These are phyloP conservation scores for Lachancea sp. DNA, from an alignment of 805 yeast genomes.

Conservation along the genomic window DNA sequence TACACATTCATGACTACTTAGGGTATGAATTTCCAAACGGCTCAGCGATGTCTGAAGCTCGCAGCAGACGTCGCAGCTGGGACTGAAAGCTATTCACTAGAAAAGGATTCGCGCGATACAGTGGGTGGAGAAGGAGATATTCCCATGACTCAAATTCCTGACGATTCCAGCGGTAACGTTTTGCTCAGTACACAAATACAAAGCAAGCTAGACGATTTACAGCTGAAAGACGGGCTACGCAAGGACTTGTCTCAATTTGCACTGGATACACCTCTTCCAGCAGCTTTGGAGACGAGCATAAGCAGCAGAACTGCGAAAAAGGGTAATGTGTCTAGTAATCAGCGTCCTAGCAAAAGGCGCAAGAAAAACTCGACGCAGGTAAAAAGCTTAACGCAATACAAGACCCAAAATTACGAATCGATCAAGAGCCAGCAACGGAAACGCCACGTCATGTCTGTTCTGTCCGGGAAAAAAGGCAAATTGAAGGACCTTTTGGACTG, in stretches of 20 bases:
- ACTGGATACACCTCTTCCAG: slow-evolving; percentile 8
- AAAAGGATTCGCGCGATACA: neutral
- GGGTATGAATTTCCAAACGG: slow-evolving; percentile 24
- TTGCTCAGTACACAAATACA: slow-evolving; percentile 31
- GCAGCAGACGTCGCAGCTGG: slow-evolving; percentile 10
- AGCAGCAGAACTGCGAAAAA: slow-evolving; percentile 3
- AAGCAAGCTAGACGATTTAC: slow-evolving; percentile 25
- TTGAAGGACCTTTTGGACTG: slow-evolving; percentile 18
- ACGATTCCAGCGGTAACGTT: slow-evolving; percentile 10
- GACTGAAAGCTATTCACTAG: neutral
- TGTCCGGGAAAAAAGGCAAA: slow-evolving; percentile 31
- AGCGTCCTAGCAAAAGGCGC: slow-evolving; percentile 4
- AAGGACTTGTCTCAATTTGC: slow-evolving; percentile 19
- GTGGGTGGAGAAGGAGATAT: slow-evolving; percentile 5
- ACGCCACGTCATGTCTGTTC: slow-evolving; percentile 11
- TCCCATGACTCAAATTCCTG: slow-evolving; percentile 10
- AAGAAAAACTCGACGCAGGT: slow-evolving; percentile 1
- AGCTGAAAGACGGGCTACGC: slow-evolving; percentile 16
- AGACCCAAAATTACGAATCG: slow-evolving; percentile 9
- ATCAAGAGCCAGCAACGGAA: slow-evolving; percentile 4
- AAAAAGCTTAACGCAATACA: slow-evolving; percentile 13
- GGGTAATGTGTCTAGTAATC: neutral
- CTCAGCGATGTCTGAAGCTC: slow-evolving; percentile 22
- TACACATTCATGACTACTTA: neutral
- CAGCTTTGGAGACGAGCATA: neutral